phyloP scores from a whole-genome alignment of 129 eudicot genomes.

The Artemisia annua region DNA sequence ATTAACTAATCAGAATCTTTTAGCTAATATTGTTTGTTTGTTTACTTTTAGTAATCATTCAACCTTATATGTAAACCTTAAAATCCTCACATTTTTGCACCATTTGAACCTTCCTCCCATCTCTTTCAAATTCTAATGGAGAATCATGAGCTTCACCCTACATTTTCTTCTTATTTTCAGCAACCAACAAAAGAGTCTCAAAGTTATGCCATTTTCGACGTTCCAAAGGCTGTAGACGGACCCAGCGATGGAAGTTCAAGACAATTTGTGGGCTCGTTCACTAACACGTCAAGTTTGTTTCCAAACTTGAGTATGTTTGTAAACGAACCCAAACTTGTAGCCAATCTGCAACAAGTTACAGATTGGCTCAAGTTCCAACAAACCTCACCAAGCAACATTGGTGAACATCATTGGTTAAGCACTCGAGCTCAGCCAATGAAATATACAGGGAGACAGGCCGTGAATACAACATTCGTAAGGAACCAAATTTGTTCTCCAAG shows the following conservation, averaged over 20 bases:
- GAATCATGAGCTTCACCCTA: constrained; percentile 41
- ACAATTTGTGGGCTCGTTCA: constrained; percentile 6
- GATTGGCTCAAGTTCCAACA: constrained; percentile 45
- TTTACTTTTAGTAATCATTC: constrained; percentile 4
- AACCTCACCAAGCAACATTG: constrained; percentile 8
- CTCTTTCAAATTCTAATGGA: constrained; percentile 42
- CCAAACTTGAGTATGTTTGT: constrained; percentile 32
- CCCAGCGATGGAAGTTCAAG: neutral
- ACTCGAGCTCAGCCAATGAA: constrained; percentile 65
- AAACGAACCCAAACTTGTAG: constrained; percentile 32
- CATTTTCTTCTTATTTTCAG: constrained; percentile 32
- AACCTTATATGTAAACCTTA: constrained; percentile 32
- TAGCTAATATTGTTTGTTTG: constrained; percentile 16
- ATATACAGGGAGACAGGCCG: constrained; percentile 21
- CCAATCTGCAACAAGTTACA: constrained; percentile 18
- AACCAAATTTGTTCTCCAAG: constrained; percentile 30
- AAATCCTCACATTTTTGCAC: constrained; percentile 29
- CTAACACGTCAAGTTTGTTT: neutral
- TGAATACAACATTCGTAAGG: constrained; percentile 3
- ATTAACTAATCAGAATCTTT: neutral
- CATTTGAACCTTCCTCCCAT: constrained; percentile 21
- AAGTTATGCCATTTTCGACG: constrained; percentile 18
- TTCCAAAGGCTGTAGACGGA: constrained; percentile 17
- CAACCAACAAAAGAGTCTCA: constrained; percentile 23
- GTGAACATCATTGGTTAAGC: constrained; percentile 39